Base-by-base conservation (phyloP, 768 basidiomycete species). In the Daedalea quercina region DNA sequence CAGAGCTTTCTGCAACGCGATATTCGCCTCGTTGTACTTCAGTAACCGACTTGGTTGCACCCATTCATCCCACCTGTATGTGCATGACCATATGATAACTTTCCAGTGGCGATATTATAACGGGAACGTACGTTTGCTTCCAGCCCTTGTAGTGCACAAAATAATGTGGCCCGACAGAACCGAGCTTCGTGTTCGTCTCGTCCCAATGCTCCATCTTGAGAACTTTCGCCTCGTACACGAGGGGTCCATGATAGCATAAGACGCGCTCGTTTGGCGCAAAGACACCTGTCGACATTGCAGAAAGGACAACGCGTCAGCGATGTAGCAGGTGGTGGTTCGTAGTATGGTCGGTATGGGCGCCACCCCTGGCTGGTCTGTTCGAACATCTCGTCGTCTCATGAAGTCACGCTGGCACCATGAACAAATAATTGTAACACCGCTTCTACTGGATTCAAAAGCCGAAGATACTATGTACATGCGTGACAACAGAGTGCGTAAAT, bases 61-160 rank as follows among this genome's bases (percentile, higher is more conserved):
- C 92, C 92, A 97, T 74, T 98, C 94, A 71, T 96, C 94, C 93
- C 94, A 97, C 55, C 93, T 95, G 60, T 37, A 46, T 31, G 12
- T 12, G n/a, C 9, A 42, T 23, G n/a, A 50, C 42, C 37, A 50
- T 22, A 28, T 31, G 4, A 31, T 4, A n/a, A n/a, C n/a, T n/a
- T n/a, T n/a, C n/a, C n/a, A n/a, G n/a, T n/a, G n/a, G n/a, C n/a
- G n/a, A n/a, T n/a, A n/a, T n/a, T n/a, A 17, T 8, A 43, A 9
- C 44, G 28, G 23, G 9, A 20, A 73, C 81, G 59, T 65, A 94
- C 92, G 91, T 94, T 68, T 92, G 89, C 67, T 97, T 99, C 96
- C 96, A 99, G 9, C 96, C 96, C 69, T 97, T 96, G 77, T 99
- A 99, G 68, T 99, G 96, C 35, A 99, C 94, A 55, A 89, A 85